Base-by-base conservation (phyloP, 2,329 filamentous ascomycete species). In the Zymoseptoria brevis region DNA sequence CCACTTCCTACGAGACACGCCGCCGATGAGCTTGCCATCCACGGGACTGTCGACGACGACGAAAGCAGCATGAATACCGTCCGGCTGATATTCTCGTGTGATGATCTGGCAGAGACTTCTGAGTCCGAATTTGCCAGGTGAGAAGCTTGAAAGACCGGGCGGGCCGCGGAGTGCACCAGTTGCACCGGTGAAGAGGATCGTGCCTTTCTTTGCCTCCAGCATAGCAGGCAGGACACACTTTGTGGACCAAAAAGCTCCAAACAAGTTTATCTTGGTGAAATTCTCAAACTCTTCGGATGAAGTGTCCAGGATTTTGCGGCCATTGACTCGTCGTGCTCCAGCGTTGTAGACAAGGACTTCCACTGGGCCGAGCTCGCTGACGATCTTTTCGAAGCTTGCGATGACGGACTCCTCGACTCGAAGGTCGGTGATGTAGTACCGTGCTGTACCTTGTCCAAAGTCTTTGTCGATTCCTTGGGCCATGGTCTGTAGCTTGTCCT, bases 221-320 rank as follows among this genome's bases (percentile, higher is more conserved):
- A 66, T 66, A 29, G 60, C 63, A 16, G 64, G 64, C 22, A 66
- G 60, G 22, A 66, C 64, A 22, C 56, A 60, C 54, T 66, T 66
- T 7, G 53, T 56, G n/a, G 63, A 65, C 63, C 63, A 66, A 22
- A 66, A 66, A 7, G 64, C 64, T 35, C 64, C 64, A 26, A 62
- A 62, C 2, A 66, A 61, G 19, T 66, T 66, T 57, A 66, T 66
- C 41, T 66, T 66, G 8, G 64, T 66, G 48, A 66, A 66, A 45
- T 62, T 64, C 56, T 66, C 64, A 29, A 66, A 66, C 50, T 66
- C 64, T 19, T 65, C 61, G 0, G 63, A 63, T 0, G 59, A 60
- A 2, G 64, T 66, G 48, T 66, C 64, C 54, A 66, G 55, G n/a
- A 66, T 60, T 9, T 58, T 60, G 19, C 63, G 56, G 52, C 64